Conservation (phyloP, 495 filamentous ascomycete species). For the Xylaria venustula region DNA sequence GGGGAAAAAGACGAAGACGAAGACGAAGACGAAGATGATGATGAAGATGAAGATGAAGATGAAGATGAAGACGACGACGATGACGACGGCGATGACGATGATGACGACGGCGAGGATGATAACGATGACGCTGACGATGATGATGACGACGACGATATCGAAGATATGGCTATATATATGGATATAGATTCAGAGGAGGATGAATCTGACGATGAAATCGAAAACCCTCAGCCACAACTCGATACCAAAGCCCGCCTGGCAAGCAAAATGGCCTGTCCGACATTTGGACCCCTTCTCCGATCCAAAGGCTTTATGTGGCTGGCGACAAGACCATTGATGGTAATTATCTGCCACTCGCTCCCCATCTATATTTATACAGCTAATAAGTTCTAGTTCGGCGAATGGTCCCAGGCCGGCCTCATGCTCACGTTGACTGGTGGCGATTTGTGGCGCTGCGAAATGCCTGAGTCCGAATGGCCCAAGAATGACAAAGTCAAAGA, state of each 20-base stretch:
- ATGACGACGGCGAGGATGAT: not conserved
- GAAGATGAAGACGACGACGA: constrained; percentile 7
- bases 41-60: constrained; percentile 9
- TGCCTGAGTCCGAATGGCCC: constrained; percentile 43
- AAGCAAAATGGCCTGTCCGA: constrained; percentile 29
- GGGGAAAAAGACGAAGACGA: not conserved
- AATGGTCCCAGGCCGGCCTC: constrained; percentile 61
- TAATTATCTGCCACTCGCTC: too few relatives aligned
- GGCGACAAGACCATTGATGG: constrained; percentile 19
- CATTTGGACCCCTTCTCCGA: constrained; percentile 27
- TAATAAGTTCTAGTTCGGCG: constrained; percentile 34
- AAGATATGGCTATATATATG: too few relatives aligned
- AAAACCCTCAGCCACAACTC: constrained; percentile 24
- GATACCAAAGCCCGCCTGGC: constrained; percentile 24
- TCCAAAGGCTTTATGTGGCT: constrained; percentile 33
- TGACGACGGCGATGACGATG: constrained; percentile 22
- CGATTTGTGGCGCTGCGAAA: constrained; percentile 53
- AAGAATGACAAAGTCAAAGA: constrained; percentile 16
- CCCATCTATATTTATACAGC: too few relatives aligned
- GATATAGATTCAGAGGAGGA: constrained; percentile 6
- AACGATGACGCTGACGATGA: constrained; percentile 9
- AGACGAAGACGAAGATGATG: constrained; percentile 10
- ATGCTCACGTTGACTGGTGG: constrained; percentile 57
- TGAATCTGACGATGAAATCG: constrained; percentile 7
- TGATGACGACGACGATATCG: constrained; percentile 2